Conservation (phyloP, 2,329 filamentous ascomycete species). For the Ceratocystis colombiana region DNA sequence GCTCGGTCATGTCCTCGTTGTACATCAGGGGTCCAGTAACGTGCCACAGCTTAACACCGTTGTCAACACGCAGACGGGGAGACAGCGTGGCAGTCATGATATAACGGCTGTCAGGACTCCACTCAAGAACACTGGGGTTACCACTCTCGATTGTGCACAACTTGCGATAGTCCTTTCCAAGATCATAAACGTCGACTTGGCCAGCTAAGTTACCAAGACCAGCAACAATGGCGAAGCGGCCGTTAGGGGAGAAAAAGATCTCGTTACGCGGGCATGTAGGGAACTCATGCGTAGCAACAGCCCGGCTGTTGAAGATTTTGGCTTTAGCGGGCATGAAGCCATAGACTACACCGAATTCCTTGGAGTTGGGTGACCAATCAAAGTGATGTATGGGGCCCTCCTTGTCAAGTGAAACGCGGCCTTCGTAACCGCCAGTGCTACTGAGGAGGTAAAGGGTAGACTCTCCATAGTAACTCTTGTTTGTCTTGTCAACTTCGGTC, state of each 20-base stretch:
- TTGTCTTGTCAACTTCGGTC: slow-evolving; percentile 95
- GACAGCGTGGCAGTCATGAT: slow-evolving; percentile 97
- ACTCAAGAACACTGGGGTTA: slow-evolving; percentile 92
- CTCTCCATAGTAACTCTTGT: slow-evolving; percentile 99
- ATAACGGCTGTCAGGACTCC: slow-evolving; percentile 91
- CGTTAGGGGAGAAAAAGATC: slow-evolving; percentile 86
- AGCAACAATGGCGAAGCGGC: slow-evolving; percentile 84
- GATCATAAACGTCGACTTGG: slow-evolving; percentile 89
- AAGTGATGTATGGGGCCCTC: slow-evolving; percentile 97
- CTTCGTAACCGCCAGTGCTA: slow-evolving; percentile 84
- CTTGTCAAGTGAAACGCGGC: slow-evolving; percentile 84
- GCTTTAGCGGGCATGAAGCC: slow-evolving; percentile 99
- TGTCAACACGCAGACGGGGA: slow-evolving; percentile 88
- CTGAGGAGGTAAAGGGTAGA: slow-evolving; percentile 93
- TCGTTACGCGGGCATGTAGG: slow-evolving; percentile 84
- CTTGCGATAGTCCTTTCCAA: slow-evolving; percentile 88
- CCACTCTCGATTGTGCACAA: slow-evolving; percentile 88
- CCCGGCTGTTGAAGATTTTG: slow-evolving; percentile 90
- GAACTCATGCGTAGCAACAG: slow-evolving; percentile 73
- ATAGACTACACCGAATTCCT: slow-evolving; percentile 95
- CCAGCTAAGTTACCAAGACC: slow-evolving; percentile 96
- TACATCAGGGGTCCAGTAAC: slow-evolving; percentile 83
- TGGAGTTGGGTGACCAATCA: slow-evolving; percentile 94
- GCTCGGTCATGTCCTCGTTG: slow-evolving; percentile 85
- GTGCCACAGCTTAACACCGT: slow-evolving; percentile 92